Percentiles rank a stretch among this genome's conserved stretches.
These are phyloP conservation scores for Fomitopsis pinicola DNA, from an alignment of 1,284 basidiomycete genomes.

Conservation along the genomic window DNA sequence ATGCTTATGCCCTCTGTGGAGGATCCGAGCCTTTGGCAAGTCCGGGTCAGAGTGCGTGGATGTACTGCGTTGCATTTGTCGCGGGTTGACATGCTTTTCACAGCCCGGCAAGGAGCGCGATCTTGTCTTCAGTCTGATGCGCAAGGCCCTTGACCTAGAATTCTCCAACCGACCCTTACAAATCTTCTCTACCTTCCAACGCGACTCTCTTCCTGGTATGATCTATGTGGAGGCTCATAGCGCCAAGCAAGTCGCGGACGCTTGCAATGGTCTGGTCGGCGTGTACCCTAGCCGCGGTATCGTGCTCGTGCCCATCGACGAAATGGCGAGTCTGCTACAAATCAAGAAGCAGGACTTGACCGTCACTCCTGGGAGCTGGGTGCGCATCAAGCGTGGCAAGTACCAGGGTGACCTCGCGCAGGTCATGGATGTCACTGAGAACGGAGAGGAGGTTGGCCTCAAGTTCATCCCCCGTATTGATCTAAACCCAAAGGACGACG, in stretches of 20 bases:
- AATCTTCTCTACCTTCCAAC: conserved; percentile 92
- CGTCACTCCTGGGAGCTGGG: conserved; percentile 89
- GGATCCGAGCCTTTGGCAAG: conserved; percentile 95
- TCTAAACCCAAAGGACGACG: conserved; percentile 84
- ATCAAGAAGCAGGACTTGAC: conserved; percentile 94
- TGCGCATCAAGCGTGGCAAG: conserved; percentile 91
- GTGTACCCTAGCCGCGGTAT: conserved; percentile 83
- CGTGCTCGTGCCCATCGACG: conserved; percentile 91
- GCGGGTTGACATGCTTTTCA: conserved; percentile 8
- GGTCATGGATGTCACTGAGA: conserved; percentile 90
- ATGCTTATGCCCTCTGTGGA: conserved; percentile 95
- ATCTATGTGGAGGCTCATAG: conserved; percentile 95
- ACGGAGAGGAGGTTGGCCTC: conserved; percentile 90
- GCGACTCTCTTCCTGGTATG: conserved; percentile 92
- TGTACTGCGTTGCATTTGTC: not conserved
- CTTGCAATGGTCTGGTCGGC: conserved; percentile 88
- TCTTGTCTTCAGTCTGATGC: conserved; percentile 91
- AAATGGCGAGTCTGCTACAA: conserved; percentile 96
- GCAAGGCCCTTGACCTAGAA: conserved; percentile 83
- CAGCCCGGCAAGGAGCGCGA: conserved; percentile 91
- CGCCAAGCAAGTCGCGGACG: conserved; percentile 82
- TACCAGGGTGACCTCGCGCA: conserved; percentile 95
- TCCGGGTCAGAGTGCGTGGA: conserved; percentile 81
- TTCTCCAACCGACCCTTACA: conserved; percentile 74
- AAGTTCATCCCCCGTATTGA: conserved; percentile 98